phyloP scores from a whole-genome alignment of 2,329 filamentous ascomycete species.

The Cadophora malorum region DNA sequence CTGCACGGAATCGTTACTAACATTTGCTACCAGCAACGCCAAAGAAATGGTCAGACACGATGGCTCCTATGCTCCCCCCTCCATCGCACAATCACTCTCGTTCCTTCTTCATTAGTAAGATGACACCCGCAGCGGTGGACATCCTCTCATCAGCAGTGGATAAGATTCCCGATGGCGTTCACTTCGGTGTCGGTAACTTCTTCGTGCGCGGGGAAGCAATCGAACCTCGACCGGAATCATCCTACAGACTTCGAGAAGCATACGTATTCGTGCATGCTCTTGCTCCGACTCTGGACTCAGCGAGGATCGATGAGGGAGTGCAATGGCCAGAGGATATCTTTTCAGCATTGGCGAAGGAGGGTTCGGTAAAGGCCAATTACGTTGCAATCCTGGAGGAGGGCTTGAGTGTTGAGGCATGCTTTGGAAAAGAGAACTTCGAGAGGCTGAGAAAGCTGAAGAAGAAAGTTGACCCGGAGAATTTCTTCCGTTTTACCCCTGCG shows the following conservation, averaged over 20 bases:
- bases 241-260: neutral
- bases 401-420: neutral
- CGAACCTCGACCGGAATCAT: conserved; percentile 2
- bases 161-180: neutral
- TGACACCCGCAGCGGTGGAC: neutral
- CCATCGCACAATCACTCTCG: conserved; percentile 5
- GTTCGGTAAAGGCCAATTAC: neutral
- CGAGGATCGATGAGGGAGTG: neutral
- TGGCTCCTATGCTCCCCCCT: conserved; percentile 5
- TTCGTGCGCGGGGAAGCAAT: neutral
- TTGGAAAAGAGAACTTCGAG: neutral
- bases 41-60: conserved; percentile 2
- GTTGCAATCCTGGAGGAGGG: neutral
- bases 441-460: conserved; percentile 9
- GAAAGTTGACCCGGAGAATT: conserved; percentile 1
- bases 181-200: neutral
- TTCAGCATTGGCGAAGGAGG: neutral
- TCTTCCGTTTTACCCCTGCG: conserved; percentile 2
- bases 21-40: neutral
- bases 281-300: neutral
- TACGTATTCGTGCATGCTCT: conserved; percentile 1
- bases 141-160: neutral
- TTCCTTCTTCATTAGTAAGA: conserved; percentile 8
- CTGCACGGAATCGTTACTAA: neutral
- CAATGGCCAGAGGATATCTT: neutral